Evolutionary conservation across 2,329 filamentous ascomycete genomes (phyloP), one percentile per base, ranked within the genome.

Genomic region (Aspergillus transmontanensis): DNA sequence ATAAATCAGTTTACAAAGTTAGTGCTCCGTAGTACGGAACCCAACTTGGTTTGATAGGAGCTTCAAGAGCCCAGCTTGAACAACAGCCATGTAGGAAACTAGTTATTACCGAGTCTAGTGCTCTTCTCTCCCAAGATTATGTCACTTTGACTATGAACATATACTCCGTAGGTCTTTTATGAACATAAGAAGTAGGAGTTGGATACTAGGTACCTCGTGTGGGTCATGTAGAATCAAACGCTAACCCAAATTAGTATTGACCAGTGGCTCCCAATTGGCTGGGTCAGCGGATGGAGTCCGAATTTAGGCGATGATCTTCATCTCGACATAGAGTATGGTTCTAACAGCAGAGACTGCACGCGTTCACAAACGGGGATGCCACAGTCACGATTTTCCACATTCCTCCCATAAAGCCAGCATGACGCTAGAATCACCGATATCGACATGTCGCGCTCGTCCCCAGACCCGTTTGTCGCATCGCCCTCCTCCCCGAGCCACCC

Each of bases 401-500:
- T 9, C 41, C 30, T 19, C 2, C 9, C 10, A 19, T 23, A 23
- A 34, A 55, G 62, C 60, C 58, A 64, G 59, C 61, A 71, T 74
- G 66, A 61, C 59, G 62, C 57, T 57, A 57, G 32, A 48, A 61
- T 48, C 43, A 14, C 28, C 53, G 5, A 26, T 30, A 21, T 62
- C 62, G 57, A 88, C 80, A 89, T 90, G 56, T 85, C 89, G 73
- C 91, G 91, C 75, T 94, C 92, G 28, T 93, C 91, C 12, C 68
- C 68, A 66, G 69, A 72, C 62, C 66, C 68, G 51, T 66, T 62
- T 58, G 63, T 66, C 59, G 63, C 69, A 46, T 68, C 69, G 28
- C 65, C 70, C 39, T 61, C 64, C 43, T 92, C 87, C 12, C 92
- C 69, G 46, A 60, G 46, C 56, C 64, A 72, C 65, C 61, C 70